phyloP scores from a whole-genome alignment of 179 eudicot genomes.

The Beta lomatogona region DNA sequence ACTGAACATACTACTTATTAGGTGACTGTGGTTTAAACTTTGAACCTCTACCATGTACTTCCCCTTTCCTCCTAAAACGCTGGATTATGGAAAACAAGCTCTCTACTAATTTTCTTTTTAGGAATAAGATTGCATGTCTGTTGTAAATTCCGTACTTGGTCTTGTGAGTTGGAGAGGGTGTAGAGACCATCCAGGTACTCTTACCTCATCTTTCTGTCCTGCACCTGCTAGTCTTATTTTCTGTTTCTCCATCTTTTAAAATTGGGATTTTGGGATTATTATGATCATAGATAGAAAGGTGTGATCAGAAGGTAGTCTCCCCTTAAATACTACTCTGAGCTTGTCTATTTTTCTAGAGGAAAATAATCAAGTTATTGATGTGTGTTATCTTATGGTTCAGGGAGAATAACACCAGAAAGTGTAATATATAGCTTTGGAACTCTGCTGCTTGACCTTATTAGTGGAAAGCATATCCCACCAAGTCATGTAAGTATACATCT shows the following conservation, averaged over 20 bases:
- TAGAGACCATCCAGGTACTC: background rate
- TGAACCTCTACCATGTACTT: background rate
- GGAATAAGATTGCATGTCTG: background rate
- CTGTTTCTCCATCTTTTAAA: no score
- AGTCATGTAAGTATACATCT: conserved; percentile 47
- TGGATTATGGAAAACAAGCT: background rate
- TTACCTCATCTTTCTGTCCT: background rate
- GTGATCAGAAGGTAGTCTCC: background rate
- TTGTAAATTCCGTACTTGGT: background rate
- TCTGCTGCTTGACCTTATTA: conserved; percentile 51
- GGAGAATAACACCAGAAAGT: conserved; percentile 58
- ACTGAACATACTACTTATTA: background rate
- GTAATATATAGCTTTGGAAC: conserved; percentile 60
- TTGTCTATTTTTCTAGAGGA: background rate
- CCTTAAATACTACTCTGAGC: no score
- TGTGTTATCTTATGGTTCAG: conserved; percentile 32
- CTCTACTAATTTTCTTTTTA: background rate
- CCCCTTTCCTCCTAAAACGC: background rate
- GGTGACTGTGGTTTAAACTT: background rate
- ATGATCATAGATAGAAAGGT: background rate
- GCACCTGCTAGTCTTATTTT: background rate
- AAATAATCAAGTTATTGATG: background rate
- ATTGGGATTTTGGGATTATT: background rate
- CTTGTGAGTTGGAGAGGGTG: background rate
- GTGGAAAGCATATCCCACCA: conserved; percentile 59